phyloP scores from a whole-genome alignment of 805 yeast species.

The Starmera dryadoides region DNA sequence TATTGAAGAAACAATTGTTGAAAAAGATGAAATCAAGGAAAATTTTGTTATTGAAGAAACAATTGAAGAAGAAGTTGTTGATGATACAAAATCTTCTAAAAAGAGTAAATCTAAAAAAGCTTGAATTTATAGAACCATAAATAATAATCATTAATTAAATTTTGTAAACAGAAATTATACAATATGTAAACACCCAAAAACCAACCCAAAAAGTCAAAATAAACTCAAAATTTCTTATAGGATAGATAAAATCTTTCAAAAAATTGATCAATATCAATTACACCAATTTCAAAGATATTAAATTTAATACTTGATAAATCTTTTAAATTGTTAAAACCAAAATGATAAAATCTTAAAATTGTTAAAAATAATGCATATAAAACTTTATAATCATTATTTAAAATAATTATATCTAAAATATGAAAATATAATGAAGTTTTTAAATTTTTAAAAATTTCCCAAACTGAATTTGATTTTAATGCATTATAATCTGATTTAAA shows the following conservation, averaged over 20 bases:
- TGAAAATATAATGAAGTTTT: constrained; percentile 8
- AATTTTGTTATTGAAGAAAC: not conserved
- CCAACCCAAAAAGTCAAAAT: not conserved
- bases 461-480: constrained; percentile 5
- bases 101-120: not conserved
- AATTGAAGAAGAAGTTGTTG: not conserved
- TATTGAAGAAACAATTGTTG: not conserved
- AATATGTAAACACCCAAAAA: no score
- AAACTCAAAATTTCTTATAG: constrained; percentile 15
- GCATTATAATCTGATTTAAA: constrained; percentile 5
- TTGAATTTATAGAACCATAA: no score
- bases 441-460: constrained; percentile 7
- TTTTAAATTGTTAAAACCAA: constrained; percentile 35
- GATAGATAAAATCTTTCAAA: constrained; percentile 12
- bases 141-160: no score
- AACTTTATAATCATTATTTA: constrained; percentile 28
- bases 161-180: no score
- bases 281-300: constrained; percentile 2
- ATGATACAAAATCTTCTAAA: not conserved
- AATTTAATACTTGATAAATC: constrained; percentile 11
- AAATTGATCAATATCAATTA: constrained; percentile 14
- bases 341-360: constrained; percentile 41
- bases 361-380: constrained; percentile 31
- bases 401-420: constrained; percentile 12
- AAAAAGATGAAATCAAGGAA: not conserved